A percentile compares a stretch with the other conserved stretches of the same genome.
Evolutionary conservation across 164 flowering plant genomes (phyloP).

Genomic region (Nymphaea thermarum): DNA sequence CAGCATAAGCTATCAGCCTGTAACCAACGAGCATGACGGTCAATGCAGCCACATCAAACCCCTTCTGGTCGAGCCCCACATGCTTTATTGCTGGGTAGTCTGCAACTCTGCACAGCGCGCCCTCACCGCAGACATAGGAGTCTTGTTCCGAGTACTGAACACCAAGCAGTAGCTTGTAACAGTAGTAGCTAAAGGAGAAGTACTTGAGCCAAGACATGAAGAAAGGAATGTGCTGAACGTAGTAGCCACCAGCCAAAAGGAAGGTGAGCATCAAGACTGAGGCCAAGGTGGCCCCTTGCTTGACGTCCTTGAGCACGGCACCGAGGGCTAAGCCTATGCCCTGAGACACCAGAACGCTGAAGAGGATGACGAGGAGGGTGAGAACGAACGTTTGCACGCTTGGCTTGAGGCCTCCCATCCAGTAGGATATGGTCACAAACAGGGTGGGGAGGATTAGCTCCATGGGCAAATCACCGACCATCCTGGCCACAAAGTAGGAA

Average conservation of each 20-base stretch:
- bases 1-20: conserved; percentile 53
- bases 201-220: conserved; percentile 63
- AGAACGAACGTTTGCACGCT: conserved; percentile 17
- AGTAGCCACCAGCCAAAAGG: conserved; percentile 54
- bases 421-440: conserved; percentile 43
- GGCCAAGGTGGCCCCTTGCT: conserved; percentile 38
- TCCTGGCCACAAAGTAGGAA: conserved; percentile 52
- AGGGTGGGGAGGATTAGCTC: conserved; percentile 66
- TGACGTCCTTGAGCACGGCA: conserved; percentile 50
- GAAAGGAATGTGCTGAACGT: conserved; percentile 51
- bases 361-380: conserved; percentile 30
- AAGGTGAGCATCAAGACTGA: conserved; percentile 47
- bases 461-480: conserved; percentile 57
- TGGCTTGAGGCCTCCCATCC: conserved; percentile 66
- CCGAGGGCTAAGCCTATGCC: conserved; percentile 79
- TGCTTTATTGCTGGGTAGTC: conserved; percentile 33
- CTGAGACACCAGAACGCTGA: conserved; percentile 38
- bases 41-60: conserved; percentile 21
- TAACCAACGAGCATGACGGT: conserved; percentile 45
- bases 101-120: conserved; percentile 20
- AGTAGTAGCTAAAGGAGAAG: conserved; percentile 35
- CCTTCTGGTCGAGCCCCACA: conserved; percentile 32
- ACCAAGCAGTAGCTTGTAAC: conserved; percentile 43
- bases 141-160: conserved; percentile 37
- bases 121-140: conserved; percentile 26